A percentile compares a stretch with the other conserved stretches of the same genome.
phyloP scores from a whole-genome alignment of 1,284 basidiomycete genomes.

The Puccinia coronata region DNA sequence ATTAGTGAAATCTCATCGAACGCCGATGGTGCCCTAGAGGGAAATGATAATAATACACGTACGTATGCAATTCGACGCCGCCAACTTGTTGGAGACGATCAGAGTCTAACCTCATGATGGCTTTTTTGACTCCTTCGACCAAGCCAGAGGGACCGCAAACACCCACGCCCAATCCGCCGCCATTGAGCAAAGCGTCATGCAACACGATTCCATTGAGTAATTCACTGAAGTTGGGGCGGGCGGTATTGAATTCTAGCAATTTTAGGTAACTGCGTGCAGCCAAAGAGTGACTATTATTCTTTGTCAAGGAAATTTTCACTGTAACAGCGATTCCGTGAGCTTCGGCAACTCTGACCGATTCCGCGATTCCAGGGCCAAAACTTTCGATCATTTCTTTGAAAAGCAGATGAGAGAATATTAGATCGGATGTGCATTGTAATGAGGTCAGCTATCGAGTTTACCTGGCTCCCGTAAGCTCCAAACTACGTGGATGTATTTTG shows the following conservation, averaged over 20 bases:
- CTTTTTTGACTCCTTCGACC: slow-evolving; percentile 9
- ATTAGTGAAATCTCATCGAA: not conserved
- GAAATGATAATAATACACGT: not conserved
- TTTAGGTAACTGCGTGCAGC: not conserved
- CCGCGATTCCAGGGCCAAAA: slow-evolving; percentile 3
- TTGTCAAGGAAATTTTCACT: slow-evolving; percentile 16
- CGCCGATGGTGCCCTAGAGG: not conserved
- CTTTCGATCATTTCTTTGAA: slow-evolving; percentile 16
- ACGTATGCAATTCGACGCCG: slow-evolving; percentile 18
- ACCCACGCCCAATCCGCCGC: slow-evolving; percentile 38
- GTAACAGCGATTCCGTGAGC: slow-evolving; percentile 10
- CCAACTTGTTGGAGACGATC: slow-evolving; percentile 8
- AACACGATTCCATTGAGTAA: slow-evolving; percentile 4
- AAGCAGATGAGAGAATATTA: not conserved
- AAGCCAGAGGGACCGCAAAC: slow-evolving; percentile 34
- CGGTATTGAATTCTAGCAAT: not conserved
- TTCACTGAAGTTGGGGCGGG: slow-evolving; percentile 8
- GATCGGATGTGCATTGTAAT: not conserved
- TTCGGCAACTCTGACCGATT: slow-evolving; percentile 19
- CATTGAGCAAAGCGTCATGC: not conserved
- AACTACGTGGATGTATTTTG: slow-evolving; percentile 16
- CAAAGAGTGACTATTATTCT: not conserved
- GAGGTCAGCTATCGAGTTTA: not conserved
- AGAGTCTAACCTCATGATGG: slow-evolving; percentile 15
- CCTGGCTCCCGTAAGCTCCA: slow-evolving; percentile 31